Percentiles rank a stretch among this genome's conserved stretches.
Evolutionary conservation across 805 yeast genomes (phyloP).

Genomic region (Candida suzukii): DNA sequence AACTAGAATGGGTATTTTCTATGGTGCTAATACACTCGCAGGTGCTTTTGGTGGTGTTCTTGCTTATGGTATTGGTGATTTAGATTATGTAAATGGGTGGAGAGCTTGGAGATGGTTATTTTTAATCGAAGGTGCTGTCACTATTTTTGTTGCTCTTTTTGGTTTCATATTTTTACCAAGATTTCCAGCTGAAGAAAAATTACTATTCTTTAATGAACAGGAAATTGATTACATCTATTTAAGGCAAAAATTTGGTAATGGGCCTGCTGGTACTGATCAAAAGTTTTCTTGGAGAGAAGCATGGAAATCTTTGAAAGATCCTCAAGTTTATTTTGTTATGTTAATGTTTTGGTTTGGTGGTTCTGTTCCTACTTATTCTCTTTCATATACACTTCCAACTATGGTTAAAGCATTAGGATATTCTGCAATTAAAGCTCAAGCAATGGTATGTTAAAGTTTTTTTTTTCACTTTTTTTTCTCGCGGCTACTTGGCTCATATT

Average conservation of each 20-base stretch:
- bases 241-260: slow-evolving; percentile 9
- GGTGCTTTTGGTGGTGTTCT: slow-evolving; percentile 32
- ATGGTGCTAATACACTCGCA: slow-evolving; percentile 26
- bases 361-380: slow-evolving; percentile 28
- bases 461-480: too few relatives aligned
- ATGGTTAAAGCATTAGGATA: slow-evolving; percentile 38
- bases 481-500: too few relatives aligned
- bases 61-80: slow-evolving; percentile 23
- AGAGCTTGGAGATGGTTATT: slow-evolving; percentile 47
- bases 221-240: slow-evolving; percentile 6
- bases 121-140: slow-evolving; percentile 38
- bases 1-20: slow-evolving; percentile 26
- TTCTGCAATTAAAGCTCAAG: slow-evolving; percentile 32
- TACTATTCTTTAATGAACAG: slow-evolving; percentile 6
- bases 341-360: slow-evolving; percentile 31
- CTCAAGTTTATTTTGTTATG: slow-evolving; percentile 28
- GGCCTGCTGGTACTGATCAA: slow-evolving; percentile 9
- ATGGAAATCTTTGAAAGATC: slow-evolving; percentile 28
- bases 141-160: slow-evolving; percentile 26
- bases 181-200: slow-evolving; percentile 15
- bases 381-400: slow-evolving; percentile 38
- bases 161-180: slow-evolving; percentile 27
- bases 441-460: too few relatives aligned
- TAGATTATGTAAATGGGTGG: slow-evolving; percentile 27
- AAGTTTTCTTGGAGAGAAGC: slow-evolving; percentile 15